phyloP scores from a whole-genome alignment of 176 grass and related monocot species.

The Musa itinerans region DNA sequence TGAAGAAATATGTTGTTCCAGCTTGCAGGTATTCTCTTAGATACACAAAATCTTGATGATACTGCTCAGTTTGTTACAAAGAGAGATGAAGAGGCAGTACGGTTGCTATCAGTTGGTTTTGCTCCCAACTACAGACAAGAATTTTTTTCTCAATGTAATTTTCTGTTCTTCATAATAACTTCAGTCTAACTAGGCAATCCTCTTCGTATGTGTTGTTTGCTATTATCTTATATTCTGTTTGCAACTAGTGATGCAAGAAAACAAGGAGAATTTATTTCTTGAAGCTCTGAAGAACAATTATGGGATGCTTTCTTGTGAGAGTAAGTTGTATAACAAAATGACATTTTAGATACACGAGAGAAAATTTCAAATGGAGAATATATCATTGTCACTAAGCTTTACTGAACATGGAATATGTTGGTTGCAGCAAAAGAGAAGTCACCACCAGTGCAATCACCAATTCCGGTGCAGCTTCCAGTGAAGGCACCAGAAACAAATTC shows the following conservation, averaged over 20 bases:
- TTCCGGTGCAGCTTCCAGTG: slow-evolving; percentile 5
- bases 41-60: slow-evolving; percentile 43
- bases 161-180: slow-evolving; percentile 16
- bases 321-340: slow-evolving; percentile 19
- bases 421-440: slow-evolving; percentile 32
- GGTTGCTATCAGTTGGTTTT: slow-evolving; percentile 36
- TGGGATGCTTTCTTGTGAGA: slow-evolving; percentile 23
- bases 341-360: no score
- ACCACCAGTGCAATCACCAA: not conserved
- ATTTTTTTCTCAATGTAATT: slow-evolving; percentile 58
- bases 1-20: slow-evolving; percentile 15
- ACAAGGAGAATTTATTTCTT: slow-evolving; percentile 37
- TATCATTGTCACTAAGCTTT: slow-evolving; percentile 8
- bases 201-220: not conserved
- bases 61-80: slow-evolving; percentile 29
- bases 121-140: slow-evolving; percentile 33
- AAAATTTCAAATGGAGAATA: not conserved
- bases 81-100: slow-evolving; percentile 56
- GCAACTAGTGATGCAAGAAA: slow-evolving; percentile 50
- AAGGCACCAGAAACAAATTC: slow-evolving; percentile 37
- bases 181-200: not conserved
- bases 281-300: slow-evolving; percentile 46
- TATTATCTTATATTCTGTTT: slow-evolving; percentile 20
- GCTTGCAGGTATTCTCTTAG: slow-evolving; percentile 61
- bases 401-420: slow-evolving; percentile 11